Percentiles rank a stretch among this genome's conserved stretches.
These are phyloP conservation scores for Globisporangium nodosum DNA, from an alignment of 352 stramenopile species.

Conservation along the genomic window DNA sequence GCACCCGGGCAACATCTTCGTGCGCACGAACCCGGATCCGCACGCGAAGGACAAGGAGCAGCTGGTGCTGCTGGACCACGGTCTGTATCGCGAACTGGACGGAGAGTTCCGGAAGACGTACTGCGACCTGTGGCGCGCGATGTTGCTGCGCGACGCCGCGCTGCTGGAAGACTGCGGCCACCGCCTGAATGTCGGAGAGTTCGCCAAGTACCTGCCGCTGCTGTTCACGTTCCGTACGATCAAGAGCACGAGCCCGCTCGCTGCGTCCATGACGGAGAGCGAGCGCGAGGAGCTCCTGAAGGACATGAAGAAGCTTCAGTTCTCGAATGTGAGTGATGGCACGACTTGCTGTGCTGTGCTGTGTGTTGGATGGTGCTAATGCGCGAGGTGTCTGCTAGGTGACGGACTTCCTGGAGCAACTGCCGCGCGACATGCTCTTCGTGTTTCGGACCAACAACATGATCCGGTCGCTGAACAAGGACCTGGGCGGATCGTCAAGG, in stretches of 20 bases:
- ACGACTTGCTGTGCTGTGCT: background rate
- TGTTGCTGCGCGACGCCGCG: conserved; percentile 88
- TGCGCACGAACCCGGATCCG: conserved; percentile 53
- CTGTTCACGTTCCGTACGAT: conserved; percentile 86
- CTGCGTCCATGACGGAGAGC: conserved; percentile 55
- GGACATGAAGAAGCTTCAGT: conserved; percentile 58
- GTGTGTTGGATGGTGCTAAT: background rate
- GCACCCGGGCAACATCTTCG: conserved; percentile 94
- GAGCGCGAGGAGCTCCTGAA: conserved; percentile 58
- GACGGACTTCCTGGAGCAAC: conserved; percentile 74
- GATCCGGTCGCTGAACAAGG: conserved; percentile 87
- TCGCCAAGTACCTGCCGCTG: conserved; percentile 72
- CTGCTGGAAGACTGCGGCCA: conserved; percentile 60
- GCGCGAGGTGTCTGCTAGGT: conserved; percentile 22
- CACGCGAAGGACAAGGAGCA: conserved; percentile 57
- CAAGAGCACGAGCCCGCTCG: conserved; percentile 48
- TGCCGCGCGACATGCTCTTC: conserved; percentile 89
- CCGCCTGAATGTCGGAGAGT: conserved; percentile 45
- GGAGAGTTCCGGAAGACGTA: conserved; percentile 92
- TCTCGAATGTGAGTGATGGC: conserved; percentile 42
- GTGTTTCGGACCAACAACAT: conserved; percentile 91
- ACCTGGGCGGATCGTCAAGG: conserved; percentile 71
- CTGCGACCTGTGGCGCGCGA: conserved; percentile 92
- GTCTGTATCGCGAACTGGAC: conserved; percentile 94
- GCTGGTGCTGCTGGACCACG: conserved; percentile 97